Conservation (phyloP, 2,329 filamentous ascomycete genomes). For the Seiridium cupressi region DNA sequence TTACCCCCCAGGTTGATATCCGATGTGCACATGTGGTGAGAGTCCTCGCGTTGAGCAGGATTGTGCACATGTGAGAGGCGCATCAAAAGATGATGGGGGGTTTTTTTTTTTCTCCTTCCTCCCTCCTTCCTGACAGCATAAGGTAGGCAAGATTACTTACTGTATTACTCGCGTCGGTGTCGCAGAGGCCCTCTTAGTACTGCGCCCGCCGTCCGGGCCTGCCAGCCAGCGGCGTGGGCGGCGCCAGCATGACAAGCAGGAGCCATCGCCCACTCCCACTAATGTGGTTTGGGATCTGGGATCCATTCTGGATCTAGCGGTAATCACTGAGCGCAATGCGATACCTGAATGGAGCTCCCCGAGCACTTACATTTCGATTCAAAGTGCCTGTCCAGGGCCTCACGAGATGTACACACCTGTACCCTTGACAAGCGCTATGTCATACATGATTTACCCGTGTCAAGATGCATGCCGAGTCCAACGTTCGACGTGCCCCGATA, state of each 20-base stretch:
- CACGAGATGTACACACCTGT: background rate
- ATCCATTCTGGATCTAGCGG: background rate
- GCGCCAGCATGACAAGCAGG: conserved; percentile 2
- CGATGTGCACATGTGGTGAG: background rate
- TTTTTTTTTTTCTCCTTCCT: too few relatives aligned
- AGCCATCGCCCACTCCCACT: background rate
- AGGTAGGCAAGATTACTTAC: background rate
- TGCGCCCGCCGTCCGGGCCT: too few relatives aligned
- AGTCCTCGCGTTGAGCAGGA: too few relatives aligned
- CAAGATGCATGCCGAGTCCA: background rate
- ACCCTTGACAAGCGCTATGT: background rate
- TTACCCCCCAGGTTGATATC: background rate
- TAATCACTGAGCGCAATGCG: background rate
- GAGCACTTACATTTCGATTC: background rate
- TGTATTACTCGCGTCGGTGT: background rate
- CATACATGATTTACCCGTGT: background rate
- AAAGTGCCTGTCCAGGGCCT: background rate
- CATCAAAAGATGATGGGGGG: too few relatives aligned
- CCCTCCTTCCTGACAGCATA: background rate
- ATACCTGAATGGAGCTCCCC: background rate
- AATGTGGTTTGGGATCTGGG: background rate
- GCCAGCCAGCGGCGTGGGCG: background rate
- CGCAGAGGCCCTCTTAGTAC: background rate
- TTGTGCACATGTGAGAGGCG: too few relatives aligned
- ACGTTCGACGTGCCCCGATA: background rate